These are phyloP conservation scores for Metschnikowia gelsemii DNA, from an alignment of 805 yeast species.

Conservation along the genomic window DNA sequence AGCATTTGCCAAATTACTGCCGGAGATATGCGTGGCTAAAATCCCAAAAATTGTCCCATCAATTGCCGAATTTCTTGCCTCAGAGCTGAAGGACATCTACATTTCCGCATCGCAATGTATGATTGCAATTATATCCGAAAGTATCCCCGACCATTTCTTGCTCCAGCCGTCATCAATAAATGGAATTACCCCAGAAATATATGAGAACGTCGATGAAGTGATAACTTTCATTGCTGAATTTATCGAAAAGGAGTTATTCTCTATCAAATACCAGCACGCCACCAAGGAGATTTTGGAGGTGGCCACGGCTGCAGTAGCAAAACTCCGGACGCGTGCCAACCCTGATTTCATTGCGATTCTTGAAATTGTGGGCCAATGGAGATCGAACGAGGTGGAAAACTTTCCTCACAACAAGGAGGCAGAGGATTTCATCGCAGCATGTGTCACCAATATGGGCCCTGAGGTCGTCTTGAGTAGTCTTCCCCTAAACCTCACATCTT, in stretches of 20 bases:
- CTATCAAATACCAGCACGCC: conserved; percentile 73
- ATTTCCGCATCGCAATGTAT: conserved; percentile 84
- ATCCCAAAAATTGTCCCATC: conserved; percentile 49
- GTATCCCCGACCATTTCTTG: conserved; percentile 59
- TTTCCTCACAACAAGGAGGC: conserved; percentile 71
- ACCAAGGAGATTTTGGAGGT: conserved; percentile 73
- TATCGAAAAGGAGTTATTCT: conserved; percentile 55
- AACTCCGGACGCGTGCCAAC: conserved; percentile 62
- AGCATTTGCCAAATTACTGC: conserved; percentile 35
- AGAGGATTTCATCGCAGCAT: conserved; percentile 76
- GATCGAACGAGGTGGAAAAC: conserved; percentile 71
- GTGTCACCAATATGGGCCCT: conserved; percentile 82
- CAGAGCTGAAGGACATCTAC: conserved; percentile 63
- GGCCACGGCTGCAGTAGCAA: conserved; percentile 58
- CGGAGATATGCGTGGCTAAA: conserved; percentile 49
- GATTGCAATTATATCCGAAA: conserved; percentile 70
- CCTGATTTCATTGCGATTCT: conserved; percentile 70
- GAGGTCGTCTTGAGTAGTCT: conserved; percentile 69
- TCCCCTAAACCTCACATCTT: conserved; percentile 74
- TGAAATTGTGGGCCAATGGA: conserved; percentile 78
- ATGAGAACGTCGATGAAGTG: conserved; percentile 56
- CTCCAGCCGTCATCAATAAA: conserved; percentile 46
- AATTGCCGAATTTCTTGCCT: conserved; percentile 62
- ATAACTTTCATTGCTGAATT: conserved; percentile 52
- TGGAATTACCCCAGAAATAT: conserved; percentile 47